Evolutionary conservation across 164 flowering plant species (phyloP).

Genomic region (Vitis labrusca): DNA sequence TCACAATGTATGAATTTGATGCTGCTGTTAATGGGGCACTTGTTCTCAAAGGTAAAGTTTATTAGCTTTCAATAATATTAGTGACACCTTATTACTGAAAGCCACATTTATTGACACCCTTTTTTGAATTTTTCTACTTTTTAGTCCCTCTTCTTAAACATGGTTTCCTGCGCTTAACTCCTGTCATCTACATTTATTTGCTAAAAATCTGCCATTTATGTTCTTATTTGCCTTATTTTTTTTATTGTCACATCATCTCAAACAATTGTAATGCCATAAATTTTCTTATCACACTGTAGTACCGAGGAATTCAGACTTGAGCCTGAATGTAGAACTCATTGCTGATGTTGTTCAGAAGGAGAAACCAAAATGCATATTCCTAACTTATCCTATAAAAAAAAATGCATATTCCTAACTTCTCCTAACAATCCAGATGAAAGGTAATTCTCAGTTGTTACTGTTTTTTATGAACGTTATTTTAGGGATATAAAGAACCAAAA

Average conservation of each 20-base stretch:
- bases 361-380: conserved; percentile 88
- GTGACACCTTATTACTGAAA: no score
- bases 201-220: not conserved
- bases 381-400: conserved; percentile 81
- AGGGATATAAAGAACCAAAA: not conserved
- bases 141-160: not conserved
- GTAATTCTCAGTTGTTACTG: conserved; percentile 25
- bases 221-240: not conserved
- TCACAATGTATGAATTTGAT: conserved; percentile 99
- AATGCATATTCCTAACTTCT: conserved; percentile 88
- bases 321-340: conserved; percentile 72
- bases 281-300: conserved; percentile 43
- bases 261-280: not conserved
- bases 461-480: not conserved
- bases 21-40: conserved; percentile 93
- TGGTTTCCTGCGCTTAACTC: no score
- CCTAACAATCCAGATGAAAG: conserved; percentile 99
- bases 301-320: conserved; percentile 80
- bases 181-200: not conserved
- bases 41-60: conserved; percentile 72
- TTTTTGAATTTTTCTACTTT: not conserved
- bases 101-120: no score
- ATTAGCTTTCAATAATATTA: not conserved
- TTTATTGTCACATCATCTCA: not conserved
- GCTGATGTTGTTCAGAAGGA: conserved; percentile 63